phyloP scores from a whole-genome alignment of 2,329 filamentous ascomycete genomes.

The Leptosphaerulina australis region DNA sequence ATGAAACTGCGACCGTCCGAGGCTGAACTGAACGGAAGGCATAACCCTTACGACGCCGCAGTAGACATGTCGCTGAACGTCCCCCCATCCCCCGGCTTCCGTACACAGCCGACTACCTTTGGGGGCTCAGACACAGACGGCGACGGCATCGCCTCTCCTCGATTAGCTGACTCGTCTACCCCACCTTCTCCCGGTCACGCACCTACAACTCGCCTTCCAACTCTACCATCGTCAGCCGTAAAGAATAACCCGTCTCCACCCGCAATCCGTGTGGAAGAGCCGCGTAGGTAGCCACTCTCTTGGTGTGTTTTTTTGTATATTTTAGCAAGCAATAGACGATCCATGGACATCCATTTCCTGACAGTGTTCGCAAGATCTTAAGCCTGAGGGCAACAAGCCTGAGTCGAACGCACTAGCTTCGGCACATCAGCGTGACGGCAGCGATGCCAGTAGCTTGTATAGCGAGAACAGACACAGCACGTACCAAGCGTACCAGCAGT shows the following conservation, averaged over 20 bases:
- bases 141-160: constrained; percentile 31
- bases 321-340: constrained; percentile 35
- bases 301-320: constrained; percentile 35
- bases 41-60: constrained; percentile 38
- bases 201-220: constrained; percentile 35
- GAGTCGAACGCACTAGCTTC: constrained; percentile 10
- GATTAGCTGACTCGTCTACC: constrained; percentile 30
- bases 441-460: constrained; percentile 44
- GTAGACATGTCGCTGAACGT: constrained; percentile 46
- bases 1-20: constrained; percentile 45
- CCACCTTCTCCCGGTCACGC: constrained; percentile 34
- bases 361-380: constrained; percentile 31
- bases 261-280: constrained; percentile 29
- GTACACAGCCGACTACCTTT: constrained; percentile 31
- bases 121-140: constrained; percentile 38
- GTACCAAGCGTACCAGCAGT: constrained; percentile 26
- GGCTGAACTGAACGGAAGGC: constrained; percentile 46
- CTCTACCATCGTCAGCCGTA: constrained; percentile 30
- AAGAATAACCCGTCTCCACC: constrained; percentile 29
- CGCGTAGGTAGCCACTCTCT: constrained; percentile 42
- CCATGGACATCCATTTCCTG: constrained; percentile 29
- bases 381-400: not conserved
- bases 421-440: constrained; percentile 37
- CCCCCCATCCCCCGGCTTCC: constrained; percentile 40
- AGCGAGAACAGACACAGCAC: constrained; percentile 36